A percentile compares a stretch with the other conserved stretches of the same genome.
Conservation (phyloP, 306 rosid species). For the Amphicarpaea edgeworthii region DNA sequence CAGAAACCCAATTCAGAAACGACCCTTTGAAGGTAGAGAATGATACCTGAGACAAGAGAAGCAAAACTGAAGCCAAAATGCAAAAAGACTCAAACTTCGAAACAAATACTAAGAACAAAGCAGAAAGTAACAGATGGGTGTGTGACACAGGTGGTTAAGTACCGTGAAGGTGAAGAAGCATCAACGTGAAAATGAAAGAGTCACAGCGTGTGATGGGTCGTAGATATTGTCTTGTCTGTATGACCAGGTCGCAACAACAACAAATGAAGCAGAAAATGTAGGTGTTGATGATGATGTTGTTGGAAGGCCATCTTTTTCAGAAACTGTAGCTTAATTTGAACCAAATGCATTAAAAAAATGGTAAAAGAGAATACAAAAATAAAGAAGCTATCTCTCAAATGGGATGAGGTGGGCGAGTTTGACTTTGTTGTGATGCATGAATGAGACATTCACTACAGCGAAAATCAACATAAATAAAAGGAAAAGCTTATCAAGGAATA, state of each 20-base stretch:
- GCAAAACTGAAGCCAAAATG: background rate
- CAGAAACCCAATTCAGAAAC: constrained; percentile 1
- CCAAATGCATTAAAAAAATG: constrained; percentile 17
- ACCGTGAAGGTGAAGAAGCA: constrained; percentile 2
- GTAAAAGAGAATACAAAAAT: background rate
- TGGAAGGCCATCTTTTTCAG: constrained; percentile 53
- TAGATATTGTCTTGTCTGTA: constrained; percentile 16
- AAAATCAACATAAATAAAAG: background rate
- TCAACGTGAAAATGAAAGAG: constrained; percentile 23
- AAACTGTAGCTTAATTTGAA: constrained; percentile 5
- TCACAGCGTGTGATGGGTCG: background rate
- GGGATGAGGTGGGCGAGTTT: constrained; percentile 40
- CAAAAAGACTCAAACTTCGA: constrained; percentile 31
- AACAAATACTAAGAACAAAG: constrained; percentile 12
- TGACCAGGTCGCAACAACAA: constrained; percentile 56
- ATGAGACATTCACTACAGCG: constrained; percentile 10
- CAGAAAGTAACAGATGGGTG: constrained; percentile 1
- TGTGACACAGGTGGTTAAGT: constrained; percentile 1
- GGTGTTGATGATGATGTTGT: constrained; percentile 32
- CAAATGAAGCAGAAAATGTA: constrained; percentile 31
- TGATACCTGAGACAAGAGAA: constrained; percentile 12
- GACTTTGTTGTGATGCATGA: constrained; percentile 45
- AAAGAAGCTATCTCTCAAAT: background rate
- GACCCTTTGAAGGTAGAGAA: constrained; percentile 4
- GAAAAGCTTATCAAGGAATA: background rate